phyloP scores from a whole-genome alignment of 768 basidiomycete genomes.

The Auricularia cornea region DNA sequence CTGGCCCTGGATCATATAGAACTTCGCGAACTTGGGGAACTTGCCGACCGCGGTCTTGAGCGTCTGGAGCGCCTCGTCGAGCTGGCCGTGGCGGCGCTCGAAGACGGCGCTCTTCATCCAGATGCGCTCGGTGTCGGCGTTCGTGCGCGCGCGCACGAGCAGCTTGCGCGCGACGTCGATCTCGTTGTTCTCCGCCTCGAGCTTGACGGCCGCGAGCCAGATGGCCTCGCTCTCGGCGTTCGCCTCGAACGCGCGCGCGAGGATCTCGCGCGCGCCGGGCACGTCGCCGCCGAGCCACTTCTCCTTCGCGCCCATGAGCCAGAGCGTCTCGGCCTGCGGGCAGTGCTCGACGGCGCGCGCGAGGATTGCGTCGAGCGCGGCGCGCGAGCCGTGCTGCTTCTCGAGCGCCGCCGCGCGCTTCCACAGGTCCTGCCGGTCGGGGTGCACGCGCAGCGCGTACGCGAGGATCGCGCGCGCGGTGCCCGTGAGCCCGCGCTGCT shows the following conservation, averaged over 20 bases:
- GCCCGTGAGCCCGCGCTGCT: constrained; percentile 62
- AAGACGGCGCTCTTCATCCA: constrained; percentile 99
- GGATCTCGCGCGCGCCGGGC: constrained; percentile 78
- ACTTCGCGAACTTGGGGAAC: constrained; percentile 84
- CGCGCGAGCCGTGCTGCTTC: constrained; percentile 79
- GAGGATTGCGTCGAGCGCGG: constrained; percentile 75
- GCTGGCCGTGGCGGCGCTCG: constrained; percentile 79
- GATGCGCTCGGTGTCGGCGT: constrained; percentile 93
- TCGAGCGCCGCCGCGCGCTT: constrained; percentile 87
- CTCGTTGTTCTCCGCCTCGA: constrained; percentile 94
- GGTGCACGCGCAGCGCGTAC: constrained; percentile 85
- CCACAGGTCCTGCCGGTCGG: constrained; percentile 82
- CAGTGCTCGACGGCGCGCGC: constrained; percentile 79
- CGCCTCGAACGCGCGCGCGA: constrained; percentile 84
- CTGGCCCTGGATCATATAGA: constrained; percentile 97
- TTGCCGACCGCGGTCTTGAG: constrained; percentile 66
- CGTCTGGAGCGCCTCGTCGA: constrained; percentile 65
- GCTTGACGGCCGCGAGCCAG: constrained; percentile 95
- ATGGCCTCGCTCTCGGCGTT: constrained; percentile 97
- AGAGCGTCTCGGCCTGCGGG: constrained; percentile 91
- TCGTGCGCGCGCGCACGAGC: constrained; percentile 77
- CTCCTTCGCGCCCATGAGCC: constrained; percentile 98
- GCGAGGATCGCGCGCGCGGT: constrained; percentile 84
- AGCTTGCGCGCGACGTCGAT: constrained; percentile 78
- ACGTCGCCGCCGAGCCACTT: constrained; percentile 90